phyloP scores from a whole-genome alignment of 345 rosid species.

The Eucalyptus pauciflora region DNA sequence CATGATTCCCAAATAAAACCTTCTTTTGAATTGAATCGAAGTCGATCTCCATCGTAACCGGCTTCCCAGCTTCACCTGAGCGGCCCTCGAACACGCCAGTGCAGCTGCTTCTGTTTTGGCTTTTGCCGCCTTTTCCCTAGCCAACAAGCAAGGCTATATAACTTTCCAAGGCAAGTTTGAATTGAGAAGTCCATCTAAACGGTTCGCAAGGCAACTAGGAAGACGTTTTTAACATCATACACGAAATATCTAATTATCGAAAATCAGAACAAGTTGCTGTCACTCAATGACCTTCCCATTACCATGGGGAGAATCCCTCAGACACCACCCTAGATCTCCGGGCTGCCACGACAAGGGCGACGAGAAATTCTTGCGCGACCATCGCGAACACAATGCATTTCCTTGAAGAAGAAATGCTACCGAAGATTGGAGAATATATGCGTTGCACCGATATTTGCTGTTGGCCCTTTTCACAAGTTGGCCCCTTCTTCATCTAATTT shows the following conservation, averaged over 20 bases:
- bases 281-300: neutral
- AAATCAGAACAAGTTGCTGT: neutral
- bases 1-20: too few species aligned
- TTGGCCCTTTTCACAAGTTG: constrained; percentile 13
- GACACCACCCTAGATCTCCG: neutral
- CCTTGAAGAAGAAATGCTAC: neutral
- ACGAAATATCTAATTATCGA: neutral
- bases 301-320: neutral
- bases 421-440: neutral
- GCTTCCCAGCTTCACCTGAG: too few species aligned
- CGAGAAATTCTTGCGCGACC: neutral
- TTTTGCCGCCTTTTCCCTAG: neutral
- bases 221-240: neutral
- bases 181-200: neutral
- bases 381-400: constrained; percentile 2
- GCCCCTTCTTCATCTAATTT: neutral
- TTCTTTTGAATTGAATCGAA: too few species aligned
- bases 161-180: constrained; percentile 1
- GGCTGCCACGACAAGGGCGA: neutral
- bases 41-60: too few species aligned
- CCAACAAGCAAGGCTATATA: neutral
- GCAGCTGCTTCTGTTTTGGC: constrained; percentile 1
- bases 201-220: neutral
- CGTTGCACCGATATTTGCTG: neutral
- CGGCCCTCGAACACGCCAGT: neutral